These are phyloP conservation scores for Fusarium liriodendri DNA, from an alignment of 2,329 filamentous ascomycete genomes.

Conservation along the genomic window DNA sequence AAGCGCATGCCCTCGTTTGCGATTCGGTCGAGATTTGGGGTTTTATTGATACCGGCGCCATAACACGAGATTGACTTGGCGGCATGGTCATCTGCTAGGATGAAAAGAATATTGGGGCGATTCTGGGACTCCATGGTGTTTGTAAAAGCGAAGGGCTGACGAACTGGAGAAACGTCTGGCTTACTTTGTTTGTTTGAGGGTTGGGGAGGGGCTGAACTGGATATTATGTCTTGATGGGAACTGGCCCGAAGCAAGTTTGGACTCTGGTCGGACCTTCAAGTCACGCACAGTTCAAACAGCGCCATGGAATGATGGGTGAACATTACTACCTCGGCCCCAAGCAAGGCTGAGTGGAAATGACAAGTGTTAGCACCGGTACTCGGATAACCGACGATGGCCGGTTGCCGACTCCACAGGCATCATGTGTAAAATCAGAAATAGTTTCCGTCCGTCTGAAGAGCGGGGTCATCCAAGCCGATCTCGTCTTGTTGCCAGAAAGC, in stretches of 20 bases:
- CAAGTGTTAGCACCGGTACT: not conserved
- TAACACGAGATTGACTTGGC: slow-evolving; percentile 61
- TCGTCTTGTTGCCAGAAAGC: not conserved
- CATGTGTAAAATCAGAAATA: not conserved
- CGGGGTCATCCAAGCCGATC: not conserved
- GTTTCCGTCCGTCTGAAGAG: not conserved
- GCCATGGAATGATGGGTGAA: not conserved
- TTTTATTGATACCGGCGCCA: slow-evolving; percentile 62
- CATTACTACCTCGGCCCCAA: not conserved
- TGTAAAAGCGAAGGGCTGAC: not conserved
- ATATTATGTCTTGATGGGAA: not conserved
- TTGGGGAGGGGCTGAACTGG: not conserved
- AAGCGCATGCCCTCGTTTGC: slow-evolving; percentile 61
- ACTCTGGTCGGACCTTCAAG: not conserved
- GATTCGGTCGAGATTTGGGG: slow-evolving; percentile 62
- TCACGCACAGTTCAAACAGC: not conserved
- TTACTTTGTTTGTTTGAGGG: not conserved
- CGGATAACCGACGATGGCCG: not conserved
- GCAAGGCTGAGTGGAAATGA: not conserved
- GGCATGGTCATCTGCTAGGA: slow-evolving; percentile 66
- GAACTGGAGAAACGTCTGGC: not conserved
- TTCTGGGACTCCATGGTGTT: not conserved
- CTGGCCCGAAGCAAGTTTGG: not conserved
- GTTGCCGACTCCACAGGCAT: not conserved
- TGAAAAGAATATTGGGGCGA: slow-evolving; percentile 54